Evolutionary conservation across 352 stramenopile genomes (phyloP).

Genomic region (Globisporangium okanoganense): DNA sequence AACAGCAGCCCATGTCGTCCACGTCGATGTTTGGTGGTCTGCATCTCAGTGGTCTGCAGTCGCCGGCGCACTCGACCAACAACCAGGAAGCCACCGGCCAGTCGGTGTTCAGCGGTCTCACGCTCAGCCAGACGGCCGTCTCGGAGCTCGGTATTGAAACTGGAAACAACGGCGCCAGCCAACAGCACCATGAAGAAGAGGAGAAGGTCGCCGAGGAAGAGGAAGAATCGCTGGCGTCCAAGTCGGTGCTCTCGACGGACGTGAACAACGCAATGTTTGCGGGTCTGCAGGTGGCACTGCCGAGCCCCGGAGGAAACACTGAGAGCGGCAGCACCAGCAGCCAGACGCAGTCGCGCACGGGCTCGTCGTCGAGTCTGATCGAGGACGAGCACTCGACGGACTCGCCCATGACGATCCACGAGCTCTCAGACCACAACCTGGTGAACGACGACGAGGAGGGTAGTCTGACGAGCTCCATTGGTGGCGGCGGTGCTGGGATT

Average conservation of each 20-base stretch:
- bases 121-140: neutral
- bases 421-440: conserved; percentile 34
- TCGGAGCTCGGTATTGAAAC: neutral
- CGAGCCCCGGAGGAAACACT: neutral
- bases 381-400: conserved; percentile 18
- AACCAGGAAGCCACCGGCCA: neutral
- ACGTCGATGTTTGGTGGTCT: conserved; percentile 38
- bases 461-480: conserved; percentile 4
- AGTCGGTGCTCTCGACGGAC: conserved; percentile 8
- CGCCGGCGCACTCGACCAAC: conserved; percentile 5
- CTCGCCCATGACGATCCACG: conserved; percentile 47
- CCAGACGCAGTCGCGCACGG: conserved; percentile 13
- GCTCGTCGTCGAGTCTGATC: conserved; percentile 16
- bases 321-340: neutral
- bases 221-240: neutral
- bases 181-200: conserved; percentile 4
- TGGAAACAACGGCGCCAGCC: neutral
- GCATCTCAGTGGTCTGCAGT: conserved; percentile 29
- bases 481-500: neutral
- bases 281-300: conserved; percentile 9
- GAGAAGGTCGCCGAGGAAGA: neutral
- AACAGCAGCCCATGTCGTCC: neutral
- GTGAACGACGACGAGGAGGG: conserved; percentile 13
- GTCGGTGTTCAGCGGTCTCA: conserved; percentile 16
- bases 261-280: conserved; percentile 11